phyloP scores from a whole-genome alignment of 192 early-diverging fungal genomes.

The Mortierella antarctica region DNA sequence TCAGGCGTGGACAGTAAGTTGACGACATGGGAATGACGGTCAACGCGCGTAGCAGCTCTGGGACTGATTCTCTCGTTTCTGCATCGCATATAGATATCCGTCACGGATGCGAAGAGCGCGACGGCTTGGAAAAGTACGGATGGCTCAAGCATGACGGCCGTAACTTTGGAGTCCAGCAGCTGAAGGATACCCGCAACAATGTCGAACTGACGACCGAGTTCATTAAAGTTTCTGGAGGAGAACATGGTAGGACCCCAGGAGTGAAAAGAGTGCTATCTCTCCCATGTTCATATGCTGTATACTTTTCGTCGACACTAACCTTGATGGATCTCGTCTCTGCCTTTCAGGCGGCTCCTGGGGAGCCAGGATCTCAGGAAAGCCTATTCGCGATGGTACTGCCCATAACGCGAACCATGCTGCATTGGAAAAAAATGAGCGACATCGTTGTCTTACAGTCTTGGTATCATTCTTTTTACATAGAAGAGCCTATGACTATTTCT shows the following conservation, averaged over 20 bases:
- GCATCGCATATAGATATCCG: constrained; percentile 67
- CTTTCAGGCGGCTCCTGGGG: constrained; percentile 79
- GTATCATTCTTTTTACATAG: constrained; percentile 5
- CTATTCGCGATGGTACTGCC: constrained; percentile 60
- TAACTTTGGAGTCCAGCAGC: constrained; percentile 78
- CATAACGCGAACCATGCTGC: not conserved
- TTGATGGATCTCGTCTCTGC: constrained; percentile 1
- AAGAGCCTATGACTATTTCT: constrained; percentile 59
- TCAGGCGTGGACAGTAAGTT: constrained; percentile 63
- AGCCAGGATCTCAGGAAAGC: constrained; percentile 78
- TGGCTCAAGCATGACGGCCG: constrained; percentile 91
- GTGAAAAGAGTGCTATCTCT: not conserved
- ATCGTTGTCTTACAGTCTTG: not conserved
- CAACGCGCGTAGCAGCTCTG: not conserved
- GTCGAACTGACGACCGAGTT: constrained; percentile 79
- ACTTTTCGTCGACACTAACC: constrained; percentile 11
- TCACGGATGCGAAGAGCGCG: constrained; percentile 92
- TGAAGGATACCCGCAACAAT: constrained; percentile 74
- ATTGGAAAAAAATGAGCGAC: too few relatives aligned
- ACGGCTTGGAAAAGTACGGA: constrained; percentile 82
- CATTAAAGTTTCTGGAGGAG: constrained; percentile 73
- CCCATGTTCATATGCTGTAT: too few relatives aligned
- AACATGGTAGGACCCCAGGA: constrained; percentile 57
- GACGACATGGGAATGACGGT: not conserved
- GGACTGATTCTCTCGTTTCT: not conserved